Evolutionary conservation across 495 filamentous ascomycete genomes (phyloP).

Genomic region (Lophiostoma macrostomum): DNA sequence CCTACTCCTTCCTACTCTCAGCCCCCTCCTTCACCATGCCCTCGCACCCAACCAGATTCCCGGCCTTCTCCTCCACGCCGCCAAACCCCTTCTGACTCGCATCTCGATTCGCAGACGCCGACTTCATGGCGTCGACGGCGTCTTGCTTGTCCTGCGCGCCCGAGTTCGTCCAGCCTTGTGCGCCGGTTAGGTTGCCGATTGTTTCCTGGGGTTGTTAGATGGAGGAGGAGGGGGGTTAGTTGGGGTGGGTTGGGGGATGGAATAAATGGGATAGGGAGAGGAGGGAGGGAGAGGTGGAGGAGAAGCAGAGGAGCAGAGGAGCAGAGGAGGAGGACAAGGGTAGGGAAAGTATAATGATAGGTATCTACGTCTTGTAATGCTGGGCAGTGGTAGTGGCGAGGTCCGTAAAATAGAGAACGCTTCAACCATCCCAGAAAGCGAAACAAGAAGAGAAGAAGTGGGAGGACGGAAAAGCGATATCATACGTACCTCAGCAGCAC

Average conservation of each 20-base stretch:
- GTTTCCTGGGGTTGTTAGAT: constrained; percentile 31
- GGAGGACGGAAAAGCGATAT: background rate
- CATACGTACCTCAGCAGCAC: constrained; percentile 37
- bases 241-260: no score
- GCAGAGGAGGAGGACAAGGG: no score
- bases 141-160: constrained; percentile 37
- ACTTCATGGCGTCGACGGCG: constrained; percentile 41
- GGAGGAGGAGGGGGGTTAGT: constrained; percentile 1
- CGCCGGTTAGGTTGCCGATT: constrained; percentile 38
- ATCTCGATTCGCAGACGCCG: constrained; percentile 38
- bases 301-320: no score
- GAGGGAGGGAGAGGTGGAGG: no score
- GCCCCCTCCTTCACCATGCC: constrained; percentile 42
- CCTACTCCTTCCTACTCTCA: constrained; percentile 32
- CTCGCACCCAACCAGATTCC: constrained; percentile 40
- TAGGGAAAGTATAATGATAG: no score
- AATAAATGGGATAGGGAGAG: no score
- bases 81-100: constrained; percentile 34
- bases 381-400: no score
- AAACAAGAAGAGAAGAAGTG: background rate
- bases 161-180: constrained; percentile 38
- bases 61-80: constrained; percentile 41
- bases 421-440: no score
- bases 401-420: no score
- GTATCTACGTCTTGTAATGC: no score